Conservation (phyloP, 1,284 basidiomycete species). For the Puccinia horiana region DNA sequence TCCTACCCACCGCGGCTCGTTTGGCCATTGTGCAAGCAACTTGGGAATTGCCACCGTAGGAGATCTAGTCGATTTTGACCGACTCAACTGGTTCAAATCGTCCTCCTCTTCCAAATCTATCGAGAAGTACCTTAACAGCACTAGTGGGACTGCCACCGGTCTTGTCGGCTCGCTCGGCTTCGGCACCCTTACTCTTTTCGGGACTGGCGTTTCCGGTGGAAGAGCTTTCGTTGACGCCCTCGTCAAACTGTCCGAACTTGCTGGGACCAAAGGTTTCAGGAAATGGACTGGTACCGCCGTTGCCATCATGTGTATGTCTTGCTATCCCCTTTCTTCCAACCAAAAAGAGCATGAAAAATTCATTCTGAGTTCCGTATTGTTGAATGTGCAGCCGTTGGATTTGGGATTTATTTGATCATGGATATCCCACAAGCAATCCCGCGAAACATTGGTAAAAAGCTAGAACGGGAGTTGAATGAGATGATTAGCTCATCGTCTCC, state of each 20-base stretch:
- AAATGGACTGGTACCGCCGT: conserved; percentile 85
- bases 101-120: conserved; percentile 18
- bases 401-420: conserved; percentile 78
- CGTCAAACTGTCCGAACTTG: conserved; percentile 72
- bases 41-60: conserved; percentile 27
- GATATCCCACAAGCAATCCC: conserved; percentile 90
- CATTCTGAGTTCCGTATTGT: neutral
- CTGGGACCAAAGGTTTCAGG: conserved; percentile 77
- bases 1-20: neutral
- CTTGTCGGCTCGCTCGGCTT: conserved; percentile 36
- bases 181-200: conserved; percentile 84
- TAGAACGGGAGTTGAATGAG: conserved; percentile 55
- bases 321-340: neutral
- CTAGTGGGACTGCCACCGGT: neutral
- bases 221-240: conserved; percentile 70
- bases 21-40: conserved; percentile 1
- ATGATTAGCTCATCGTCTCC: conserved; percentile 56
- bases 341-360: neutral
- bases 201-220: conserved; percentile 72
- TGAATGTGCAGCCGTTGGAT: conserved; percentile 65
- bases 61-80: conserved; percentile 37
- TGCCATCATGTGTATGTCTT: conserved; percentile 65
- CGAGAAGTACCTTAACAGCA: conserved; percentile 12
- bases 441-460: conserved; percentile 77
- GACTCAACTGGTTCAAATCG: conserved; percentile 32